Base-by-base conservation (phyloP, 1,284 basidiomycete species). In the Cerioporus squamosus region DNA sequence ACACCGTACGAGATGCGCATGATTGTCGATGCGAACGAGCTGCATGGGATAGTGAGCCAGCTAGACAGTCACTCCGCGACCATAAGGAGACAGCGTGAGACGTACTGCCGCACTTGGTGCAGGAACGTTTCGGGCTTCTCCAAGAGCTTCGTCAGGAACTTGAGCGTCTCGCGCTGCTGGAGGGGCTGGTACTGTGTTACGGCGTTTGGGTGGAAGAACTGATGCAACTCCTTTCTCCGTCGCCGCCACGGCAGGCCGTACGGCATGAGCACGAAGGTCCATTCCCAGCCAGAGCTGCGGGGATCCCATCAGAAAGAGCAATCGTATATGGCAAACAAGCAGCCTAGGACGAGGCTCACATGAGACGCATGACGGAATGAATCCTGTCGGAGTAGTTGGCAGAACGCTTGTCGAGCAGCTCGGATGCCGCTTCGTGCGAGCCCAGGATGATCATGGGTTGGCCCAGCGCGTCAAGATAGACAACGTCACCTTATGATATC, bases 1-100 rank as follows among this genome's bases (percentile, higher is more conserved):
- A 55, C 29, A 2, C 67, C 67, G 47, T 68, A 59, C n/a, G 61
- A 52, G 15, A 68, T 58, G n/a, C 47, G 44, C 39, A 67, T 43
- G 20, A 66, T 61, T 20, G 29, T 49, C 8, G 45, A 33, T 3
- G 26, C 44, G 9, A 55, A 42, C 7, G 42, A 17, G 15, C 53
- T 55, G 40, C 4, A 23, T 15, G 12, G 10, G 14, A 20, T 18
- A 36, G 17, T 23, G 20, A 14, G n/a, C 4, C 12, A 12, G 33
- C 12, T n/a, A 38, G 5, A 7, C 33, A 6, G 3, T 12, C 6
- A 14, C 14, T n/a, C 20, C 10, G 22, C 22, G 5, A 23, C n/a
- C 17, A 12, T 8, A 3, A 12, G 10, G 33, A 38, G 7, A n/a
- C n/a, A 17, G 31, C 10, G 10, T 33, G 20, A 18, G 23, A 49